Percentiles rank a stretch among this genome's conserved stretches.
Conservation (phyloP, 768 basidiomycete species). For the Stropharia rugosoannulata region DNA sequence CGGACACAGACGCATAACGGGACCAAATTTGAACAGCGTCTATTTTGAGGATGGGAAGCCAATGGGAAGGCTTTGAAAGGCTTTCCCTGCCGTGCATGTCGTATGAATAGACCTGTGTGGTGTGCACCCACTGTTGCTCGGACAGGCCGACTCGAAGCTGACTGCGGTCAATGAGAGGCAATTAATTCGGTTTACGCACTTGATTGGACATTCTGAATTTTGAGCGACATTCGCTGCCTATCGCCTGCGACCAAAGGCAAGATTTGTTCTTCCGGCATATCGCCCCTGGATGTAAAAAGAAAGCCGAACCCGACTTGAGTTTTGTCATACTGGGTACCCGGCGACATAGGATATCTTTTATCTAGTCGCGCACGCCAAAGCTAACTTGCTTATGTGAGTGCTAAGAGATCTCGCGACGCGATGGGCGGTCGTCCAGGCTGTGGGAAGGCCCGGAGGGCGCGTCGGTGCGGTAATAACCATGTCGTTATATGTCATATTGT, state of each 20-base stretch:
- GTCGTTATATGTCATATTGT: constrained; percentile 14
- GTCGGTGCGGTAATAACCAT: constrained; percentile 10
- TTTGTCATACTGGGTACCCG: too few relatives aligned
- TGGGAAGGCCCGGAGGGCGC: constrained; percentile 9
- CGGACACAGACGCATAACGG: not conserved
- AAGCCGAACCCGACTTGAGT: too few relatives aligned
- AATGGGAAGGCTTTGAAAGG: not conserved
- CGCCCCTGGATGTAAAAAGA: too few relatives aligned
- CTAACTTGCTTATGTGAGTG: not conserved
- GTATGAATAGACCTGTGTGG: not conserved
- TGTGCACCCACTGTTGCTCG: not conserved
- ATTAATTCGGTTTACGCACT: too few relatives aligned
- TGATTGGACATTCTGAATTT: too few relatives aligned
- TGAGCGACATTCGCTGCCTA: too few relatives aligned
- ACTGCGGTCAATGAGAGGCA: too few relatives aligned
- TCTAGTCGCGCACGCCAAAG: too few relatives aligned
- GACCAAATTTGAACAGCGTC: too few relatives aligned
- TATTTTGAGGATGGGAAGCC: not conserved
- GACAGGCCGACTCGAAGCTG: not conserved
- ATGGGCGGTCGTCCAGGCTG: not conserved
- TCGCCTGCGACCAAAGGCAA: too few relatives aligned
- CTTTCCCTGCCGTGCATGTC: not conserved
- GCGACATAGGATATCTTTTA: too few relatives aligned
- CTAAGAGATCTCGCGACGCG: not conserved
- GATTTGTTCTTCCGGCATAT: too few relatives aligned